These are phyloP conservation scores for Pythium chondricola DNA, from an alignment of 352 stramenopile genomes.

Conservation along the genomic window DNA sequence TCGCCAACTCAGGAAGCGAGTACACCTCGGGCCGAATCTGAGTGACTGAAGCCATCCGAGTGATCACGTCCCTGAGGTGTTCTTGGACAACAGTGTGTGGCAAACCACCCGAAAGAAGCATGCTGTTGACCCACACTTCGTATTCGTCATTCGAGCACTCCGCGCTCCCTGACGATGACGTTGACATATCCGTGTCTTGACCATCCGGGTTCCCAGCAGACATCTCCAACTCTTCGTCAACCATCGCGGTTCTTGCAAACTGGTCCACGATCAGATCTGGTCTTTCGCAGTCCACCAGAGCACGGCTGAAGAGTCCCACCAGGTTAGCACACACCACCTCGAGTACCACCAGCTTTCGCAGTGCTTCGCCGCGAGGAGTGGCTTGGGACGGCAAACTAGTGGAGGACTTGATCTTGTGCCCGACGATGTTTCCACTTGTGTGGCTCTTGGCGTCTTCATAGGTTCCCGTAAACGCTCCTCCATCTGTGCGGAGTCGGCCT, in stretches of 20 bases:
- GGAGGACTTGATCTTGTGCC: slow-evolving; percentile 45
- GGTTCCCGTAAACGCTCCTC: slow-evolving; percentile 59
- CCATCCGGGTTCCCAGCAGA: too few species aligned
- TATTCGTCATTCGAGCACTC: slow-evolving; percentile 78
- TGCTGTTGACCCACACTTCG: slow-evolving; percentile 73
- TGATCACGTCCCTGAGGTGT: slow-evolving; percentile 59
- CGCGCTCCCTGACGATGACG: not conserved
- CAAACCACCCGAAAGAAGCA: slow-evolving; percentile 67
- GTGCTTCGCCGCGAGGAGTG: not conserved
- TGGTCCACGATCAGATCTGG: slow-evolving; percentile 60
- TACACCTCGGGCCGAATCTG: slow-evolving; percentile 2
- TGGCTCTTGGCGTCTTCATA: slow-evolving; percentile 88
- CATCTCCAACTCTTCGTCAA: slow-evolving; percentile 34
- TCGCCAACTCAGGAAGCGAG: slow-evolving; percentile 16
- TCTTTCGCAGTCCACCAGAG: slow-evolving; percentile 48
- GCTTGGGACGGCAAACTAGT: not conserved
- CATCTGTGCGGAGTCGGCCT: slow-evolving; percentile 67
- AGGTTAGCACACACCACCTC: slow-evolving; percentile 75
- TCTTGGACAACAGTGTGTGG: slow-evolving; percentile 44
- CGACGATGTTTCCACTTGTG: slow-evolving; percentile 77
- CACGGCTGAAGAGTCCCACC: slow-evolving; percentile 65
- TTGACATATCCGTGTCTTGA: slow-evolving; percentile 21
- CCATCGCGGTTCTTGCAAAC: slow-evolving; percentile 9
- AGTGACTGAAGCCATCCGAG: slow-evolving; percentile 37
- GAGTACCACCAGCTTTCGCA: slow-evolving; percentile 46